A percentile compares a stretch with the other conserved stretches of the same genome.
Conservation (phyloP, 495 filamentous ascomycete species). For the Aspergillus saccharolyticus region DNA sequence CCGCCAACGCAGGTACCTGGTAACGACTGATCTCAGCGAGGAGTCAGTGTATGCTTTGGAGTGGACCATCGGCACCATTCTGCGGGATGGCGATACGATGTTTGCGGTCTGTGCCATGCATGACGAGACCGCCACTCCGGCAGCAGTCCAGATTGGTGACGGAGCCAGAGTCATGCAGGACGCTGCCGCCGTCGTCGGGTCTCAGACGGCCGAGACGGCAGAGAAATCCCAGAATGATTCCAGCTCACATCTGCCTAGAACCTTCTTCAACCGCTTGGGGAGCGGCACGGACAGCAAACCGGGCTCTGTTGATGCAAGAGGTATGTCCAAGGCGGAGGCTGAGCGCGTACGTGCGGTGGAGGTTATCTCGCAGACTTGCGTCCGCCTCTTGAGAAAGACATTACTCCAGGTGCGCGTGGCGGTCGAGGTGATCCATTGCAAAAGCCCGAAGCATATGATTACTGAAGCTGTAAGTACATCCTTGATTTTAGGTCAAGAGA, state of each 20-base stretch:
- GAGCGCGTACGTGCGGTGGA: conserved; percentile 73
- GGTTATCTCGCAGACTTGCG: conserved; percentile 71
- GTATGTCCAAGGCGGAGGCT: conserved; percentile 57
- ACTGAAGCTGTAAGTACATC: conserved; percentile 62
- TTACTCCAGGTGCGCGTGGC: conserved; percentile 84
- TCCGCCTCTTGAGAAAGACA: conserved; percentile 82
- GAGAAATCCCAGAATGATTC: conserved; percentile 25
- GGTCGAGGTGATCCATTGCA: conserved; percentile 96
- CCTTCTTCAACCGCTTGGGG: conserved; percentile 31
- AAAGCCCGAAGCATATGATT: conserved; percentile 81
- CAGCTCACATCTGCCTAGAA: conserved; percentile 25
- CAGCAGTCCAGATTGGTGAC: conserved; percentile 49
- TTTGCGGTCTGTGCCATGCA: conserved; percentile 87
- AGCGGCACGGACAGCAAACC: conserved; percentile 39
- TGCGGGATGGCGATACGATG: conserved; percentile 90
- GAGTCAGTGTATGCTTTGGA: conserved; percentile 92
- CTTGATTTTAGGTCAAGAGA: background rate
- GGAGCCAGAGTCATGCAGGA: conserved; percentile 66
- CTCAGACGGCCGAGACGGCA: conserved; percentile 43
- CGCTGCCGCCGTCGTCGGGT: conserved; percentile 54
- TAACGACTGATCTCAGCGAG: conserved; percentile 87
- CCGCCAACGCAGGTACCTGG: conserved; percentile 79
- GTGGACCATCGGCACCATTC: conserved; percentile 95
- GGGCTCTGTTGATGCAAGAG: conserved; percentile 39
- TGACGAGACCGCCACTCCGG: conserved; percentile 55